A percentile compares a stretch with the other conserved stretches of the same genome.
Conservation (phyloP, 371 early-diverging fungal genomes). For the Mycotypha africana region DNA sequence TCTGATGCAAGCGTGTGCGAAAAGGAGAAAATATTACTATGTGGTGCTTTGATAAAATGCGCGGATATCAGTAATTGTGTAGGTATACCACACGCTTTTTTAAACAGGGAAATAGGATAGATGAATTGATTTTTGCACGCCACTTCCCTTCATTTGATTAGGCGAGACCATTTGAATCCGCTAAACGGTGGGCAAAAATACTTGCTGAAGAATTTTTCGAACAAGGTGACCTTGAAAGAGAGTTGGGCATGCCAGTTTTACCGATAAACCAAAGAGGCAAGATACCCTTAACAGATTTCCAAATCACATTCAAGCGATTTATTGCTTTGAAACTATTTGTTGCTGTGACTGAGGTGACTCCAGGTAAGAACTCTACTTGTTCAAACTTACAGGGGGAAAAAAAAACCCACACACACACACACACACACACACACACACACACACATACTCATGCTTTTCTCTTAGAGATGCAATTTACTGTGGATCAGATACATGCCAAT, state of each 20-base stretch:
- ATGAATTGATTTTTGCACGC: too few species aligned
- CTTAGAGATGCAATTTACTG: slow-evolving; percentile 34
- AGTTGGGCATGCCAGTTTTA: slow-evolving; percentile 43
- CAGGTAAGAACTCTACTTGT: slow-evolving; percentile 20
- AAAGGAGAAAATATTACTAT: slow-evolving; percentile 41
- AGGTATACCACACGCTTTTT: too few species aligned
- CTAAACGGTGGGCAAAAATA: slow-evolving; percentile 54
- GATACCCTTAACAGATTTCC: slow-evolving; percentile 32
- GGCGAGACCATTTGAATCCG: slow-evolving; percentile 57
- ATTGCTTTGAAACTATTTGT: slow-evolving; percentile 36
- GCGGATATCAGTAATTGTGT: slow-evolving; percentile 80
- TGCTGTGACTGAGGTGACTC: slow-evolving; percentile 18
- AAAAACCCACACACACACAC: too few species aligned
- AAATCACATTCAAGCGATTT: slow-evolving; percentile 31
- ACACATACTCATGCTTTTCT: too few species aligned
- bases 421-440: too few species aligned
- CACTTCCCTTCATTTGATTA: too few species aligned
- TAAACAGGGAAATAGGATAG: too few species aligned
- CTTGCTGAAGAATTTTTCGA: slow-evolving; percentile 58
- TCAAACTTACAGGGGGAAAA: not conserved
- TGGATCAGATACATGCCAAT: slow-evolving; percentile 32
- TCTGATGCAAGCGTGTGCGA: slow-evolving; percentile 13
- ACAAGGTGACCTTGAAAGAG: slow-evolving; percentile 68
- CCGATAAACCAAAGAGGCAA: slow-evolving; percentile 40
- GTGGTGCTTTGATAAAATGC: slow-evolving; percentile 77